Percentiles rank a stretch among this genome's conserved stretches.
Evolutionary conservation across 2,329 filamentous ascomycete genomes (phyloP).

Genomic region (Chaetomium globosum): DNA sequence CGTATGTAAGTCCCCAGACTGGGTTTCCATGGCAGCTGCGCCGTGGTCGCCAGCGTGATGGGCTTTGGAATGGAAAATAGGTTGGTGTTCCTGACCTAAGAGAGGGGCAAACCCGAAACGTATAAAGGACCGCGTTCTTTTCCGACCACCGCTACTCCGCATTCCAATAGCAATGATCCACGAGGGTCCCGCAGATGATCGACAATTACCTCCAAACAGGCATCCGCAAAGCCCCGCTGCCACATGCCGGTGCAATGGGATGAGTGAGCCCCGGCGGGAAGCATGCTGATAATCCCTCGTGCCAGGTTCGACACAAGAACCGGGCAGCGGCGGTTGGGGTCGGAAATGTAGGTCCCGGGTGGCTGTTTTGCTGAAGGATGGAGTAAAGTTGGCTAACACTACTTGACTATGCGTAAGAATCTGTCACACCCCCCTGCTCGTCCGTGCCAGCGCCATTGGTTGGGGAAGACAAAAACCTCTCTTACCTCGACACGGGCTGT

Average conservation of each 20-base stretch:
- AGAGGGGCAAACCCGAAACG: background rate
- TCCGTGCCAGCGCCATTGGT: background rate
- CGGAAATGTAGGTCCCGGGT: slow-evolving; percentile 7
- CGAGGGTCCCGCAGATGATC: background rate
- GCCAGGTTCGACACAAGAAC: background rate
- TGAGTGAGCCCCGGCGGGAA: background rate
- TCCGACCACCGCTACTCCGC: background rate
- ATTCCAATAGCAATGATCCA: slow-evolving; percentile 1
- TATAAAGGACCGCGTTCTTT: background rate
- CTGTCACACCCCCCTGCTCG: background rate
- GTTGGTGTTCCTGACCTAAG: background rate
- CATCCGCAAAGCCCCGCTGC: background rate
- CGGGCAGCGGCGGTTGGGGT: background rate
- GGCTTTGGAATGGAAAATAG: background rate
- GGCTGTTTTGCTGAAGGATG: background rate
- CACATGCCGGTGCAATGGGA: background rate
- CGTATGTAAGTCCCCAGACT: background rate
- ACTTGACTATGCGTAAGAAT: background rate
- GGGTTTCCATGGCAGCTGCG: background rate
- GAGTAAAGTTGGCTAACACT: background rate
- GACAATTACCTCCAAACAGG: background rate
- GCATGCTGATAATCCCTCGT: background rate
- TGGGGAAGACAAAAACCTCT: background rate
- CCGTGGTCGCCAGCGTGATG: background rate
- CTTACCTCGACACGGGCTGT: background rate